phyloP scores from a whole-genome alignment of 352 stramenopile species.

The Globisporangium abappressorium region DNA sequence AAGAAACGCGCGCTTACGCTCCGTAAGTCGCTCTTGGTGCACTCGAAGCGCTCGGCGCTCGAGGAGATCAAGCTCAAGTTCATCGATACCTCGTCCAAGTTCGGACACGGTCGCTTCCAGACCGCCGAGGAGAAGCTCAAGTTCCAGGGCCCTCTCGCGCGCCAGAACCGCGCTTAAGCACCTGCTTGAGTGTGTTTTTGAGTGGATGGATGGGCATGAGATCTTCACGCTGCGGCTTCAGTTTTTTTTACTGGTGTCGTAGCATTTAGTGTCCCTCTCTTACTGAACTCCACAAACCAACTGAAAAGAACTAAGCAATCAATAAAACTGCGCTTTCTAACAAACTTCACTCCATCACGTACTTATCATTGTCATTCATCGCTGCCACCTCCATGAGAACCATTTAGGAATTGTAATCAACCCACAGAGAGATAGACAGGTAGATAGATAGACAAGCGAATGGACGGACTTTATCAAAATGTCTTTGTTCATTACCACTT shows the following conservation, averaged over 20 bases:
- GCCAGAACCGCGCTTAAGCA: constrained; percentile 86
- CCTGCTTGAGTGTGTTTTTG: constrained; percentile 20
- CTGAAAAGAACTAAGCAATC: constrained; percentile 15
- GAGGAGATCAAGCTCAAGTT: constrained; percentile 97
- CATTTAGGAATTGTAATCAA: background rate
- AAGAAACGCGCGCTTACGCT: constrained; percentile 99
- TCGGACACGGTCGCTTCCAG: constrained; percentile 99
- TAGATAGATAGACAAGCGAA: too few species aligned
- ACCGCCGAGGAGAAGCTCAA: constrained; percentile 99
- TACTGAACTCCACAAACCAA: background rate
- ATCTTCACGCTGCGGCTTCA: background rate
- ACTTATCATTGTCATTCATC: background rate
- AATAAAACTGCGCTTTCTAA: constrained; percentile 18
- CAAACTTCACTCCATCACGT: background rate
- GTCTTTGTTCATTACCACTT: constrained; percentile 2
- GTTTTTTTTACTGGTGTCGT: background rate
- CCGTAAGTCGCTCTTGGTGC: constrained; percentile 97
- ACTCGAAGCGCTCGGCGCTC: constrained; percentile 96
- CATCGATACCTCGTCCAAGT: constrained; percentile 98
- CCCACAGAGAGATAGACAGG: background rate
- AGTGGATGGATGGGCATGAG: constrained; percentile 1
- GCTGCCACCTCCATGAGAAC: background rate
- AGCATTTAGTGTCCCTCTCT: constrained; percentile 1
- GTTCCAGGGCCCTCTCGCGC: constrained; percentile 96
- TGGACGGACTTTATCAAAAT: constrained; percentile 5